Evolutionary conservation across 1,284 basidiomycete genomes (phyloP).

Genomic region (Ustilago trichophora): DNA sequence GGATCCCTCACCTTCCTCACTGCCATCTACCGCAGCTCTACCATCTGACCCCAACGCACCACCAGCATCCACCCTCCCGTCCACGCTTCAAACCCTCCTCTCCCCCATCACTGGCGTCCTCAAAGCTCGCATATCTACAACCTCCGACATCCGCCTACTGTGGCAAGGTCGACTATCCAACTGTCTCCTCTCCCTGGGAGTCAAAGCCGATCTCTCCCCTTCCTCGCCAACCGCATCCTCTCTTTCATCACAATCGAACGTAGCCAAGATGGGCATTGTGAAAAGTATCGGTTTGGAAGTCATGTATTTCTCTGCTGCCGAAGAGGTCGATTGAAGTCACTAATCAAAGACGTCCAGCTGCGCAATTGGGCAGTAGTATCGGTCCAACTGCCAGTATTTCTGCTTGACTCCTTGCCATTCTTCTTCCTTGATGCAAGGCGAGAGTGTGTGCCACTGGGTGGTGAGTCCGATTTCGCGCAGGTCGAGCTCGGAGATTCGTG

Average conservation of each 20-base stretch:
- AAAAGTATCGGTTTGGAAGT: constrained; percentile 87
- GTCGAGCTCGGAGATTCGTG: constrained; percentile 84
- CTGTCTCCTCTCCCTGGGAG: constrained; percentile 86
- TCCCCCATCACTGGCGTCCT: constrained; percentile 79
- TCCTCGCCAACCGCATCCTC: not conserved
- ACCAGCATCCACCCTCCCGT: too few species aligned
- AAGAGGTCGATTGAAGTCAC: not conserved
- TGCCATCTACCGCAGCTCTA: too few species aligned
- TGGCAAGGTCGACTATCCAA: constrained; percentile 94
- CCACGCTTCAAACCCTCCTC: not conserved
- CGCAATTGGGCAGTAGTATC: constrained; percentile 48
- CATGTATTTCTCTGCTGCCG: constrained; percentile 75
- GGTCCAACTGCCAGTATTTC: constrained; percentile 58
- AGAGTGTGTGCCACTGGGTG: constrained; percentile 78
- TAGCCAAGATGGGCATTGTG: constrained; percentile 65
- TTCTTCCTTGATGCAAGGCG: constrained; percentile 45
- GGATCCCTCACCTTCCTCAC: too few species aligned
- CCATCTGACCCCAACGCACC: too few species aligned
- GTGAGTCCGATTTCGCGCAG: constrained; percentile 80
- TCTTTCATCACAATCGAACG: not conserved
- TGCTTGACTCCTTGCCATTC: constrained; percentile 60
- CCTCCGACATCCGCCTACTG: constrained; percentile 78
- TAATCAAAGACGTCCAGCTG: constrained; percentile 22
- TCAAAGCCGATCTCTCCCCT: constrained; percentile 84
- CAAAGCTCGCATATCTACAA: constrained; percentile 85